Base-by-base conservation (phyloP, 305 asterid genomes). In the Striga hermonthica region DNA sequence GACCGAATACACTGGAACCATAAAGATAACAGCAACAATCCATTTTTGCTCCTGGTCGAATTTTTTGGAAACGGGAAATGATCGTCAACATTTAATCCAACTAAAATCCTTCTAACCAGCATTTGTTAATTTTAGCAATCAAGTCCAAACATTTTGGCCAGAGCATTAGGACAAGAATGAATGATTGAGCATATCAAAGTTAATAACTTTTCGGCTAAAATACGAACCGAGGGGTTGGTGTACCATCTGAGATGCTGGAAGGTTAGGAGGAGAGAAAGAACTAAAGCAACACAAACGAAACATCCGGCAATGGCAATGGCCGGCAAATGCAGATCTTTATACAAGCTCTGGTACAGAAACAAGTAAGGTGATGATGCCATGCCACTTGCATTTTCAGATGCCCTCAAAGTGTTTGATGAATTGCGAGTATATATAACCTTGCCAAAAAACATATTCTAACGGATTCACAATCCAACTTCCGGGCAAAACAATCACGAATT, bases 1-100 rank as follows among this genome's bases (percentile, higher is more conserved):
- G 57, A 83, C 81, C 22, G 95, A 89, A 80, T 90, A 92, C 53
- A 83, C 94, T 38, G 98, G 98, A 65, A 90, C 98, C 89, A 90
- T 83, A 77, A 86, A 87, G 48, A 90, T 43, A 74, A 92, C 87
- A 28, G 80, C 87, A 68, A 87, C 98, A 7, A 90, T 77, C 98
- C 98, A 92, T 70, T 92, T 92, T 64, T 92, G 97, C 84, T 90
- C 98, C 97, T 90, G 84, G 9, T 14, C 54, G 55, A 68, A 70
- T 6, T 4, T 35, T 60, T 12, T 37, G 5, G 60, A 9, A 9
- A 28, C 10, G 2, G 36, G 28, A 9, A 68, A 54, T 4, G 55
- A 34, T 8, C n/a, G 13, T 34, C 36, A n/a, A 47, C 16, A 55
- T 68, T 48, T 48, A 22, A 22, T n/a, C 53, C 58, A 36, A 48